phyloP scores from a whole-genome alignment of 2,329 filamentous ascomycete genomes.

The Beauveria bassiana region DNA sequence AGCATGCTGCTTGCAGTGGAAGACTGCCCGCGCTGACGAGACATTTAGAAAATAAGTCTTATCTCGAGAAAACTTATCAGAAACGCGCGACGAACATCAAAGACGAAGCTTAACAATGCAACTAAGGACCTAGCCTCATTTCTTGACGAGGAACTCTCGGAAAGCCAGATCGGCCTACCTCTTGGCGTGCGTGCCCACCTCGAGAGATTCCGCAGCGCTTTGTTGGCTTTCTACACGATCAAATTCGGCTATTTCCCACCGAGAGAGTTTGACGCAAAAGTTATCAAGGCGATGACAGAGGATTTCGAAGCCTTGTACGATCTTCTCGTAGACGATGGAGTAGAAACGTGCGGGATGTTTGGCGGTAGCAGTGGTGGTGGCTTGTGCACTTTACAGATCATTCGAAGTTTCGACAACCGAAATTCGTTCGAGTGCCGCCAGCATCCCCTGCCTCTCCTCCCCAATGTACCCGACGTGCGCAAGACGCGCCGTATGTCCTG shows the following conservation, averaged over 20 bases:
- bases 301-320: conserved; percentile 68
- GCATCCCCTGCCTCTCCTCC: conserved; percentile 61
- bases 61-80: conserved; percentile 59
- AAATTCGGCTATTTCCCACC: conserved; percentile 70
- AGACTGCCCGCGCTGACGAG: neutral
- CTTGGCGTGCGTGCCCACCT: conserved; percentile 56
- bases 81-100: conserved; percentile 56
- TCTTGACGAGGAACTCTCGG: conserved; percentile 62
- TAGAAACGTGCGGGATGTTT: conserved; percentile 39
- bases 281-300: conserved; percentile 53
- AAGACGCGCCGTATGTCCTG: conserved; percentile 30
- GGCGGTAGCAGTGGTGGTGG: conserved; percentile 54
- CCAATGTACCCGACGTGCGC: conserved; percentile 22
- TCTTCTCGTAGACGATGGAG: conserved; percentile 58
- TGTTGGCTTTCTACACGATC: conserved; percentile 57
- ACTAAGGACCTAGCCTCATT: conserved; percentile 56
- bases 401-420: conserved; percentile 57
- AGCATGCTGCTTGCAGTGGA: conserved; percentile 16
- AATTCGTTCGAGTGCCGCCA: conserved; percentile 52
- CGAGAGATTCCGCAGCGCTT: conserved; percentile 62
- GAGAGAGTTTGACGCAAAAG: conserved; percentile 46
- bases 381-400: conserved; percentile 61
- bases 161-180: conserved; percentile 57
- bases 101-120: conserved; percentile 51
- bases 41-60: conserved; percentile 36